A percentile compares a stretch with the other conserved stretches of the same genome.
Conservation (phyloP, 1,284 basidiomycete species). For the Sanghuangporus weigelae region DNA sequence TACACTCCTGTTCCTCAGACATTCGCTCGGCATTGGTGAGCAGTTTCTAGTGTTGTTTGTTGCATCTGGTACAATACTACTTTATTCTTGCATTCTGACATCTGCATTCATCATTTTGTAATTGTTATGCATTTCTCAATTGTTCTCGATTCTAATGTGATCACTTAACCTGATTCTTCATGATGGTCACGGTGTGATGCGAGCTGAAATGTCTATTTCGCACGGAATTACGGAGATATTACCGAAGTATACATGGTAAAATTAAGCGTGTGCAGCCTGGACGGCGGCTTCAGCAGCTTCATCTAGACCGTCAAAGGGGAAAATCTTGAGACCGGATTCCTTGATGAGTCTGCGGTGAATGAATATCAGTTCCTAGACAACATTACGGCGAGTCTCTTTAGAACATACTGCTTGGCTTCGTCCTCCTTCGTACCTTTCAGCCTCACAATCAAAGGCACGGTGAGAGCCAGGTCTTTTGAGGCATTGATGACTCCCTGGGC, state of each 20-base stretch:
- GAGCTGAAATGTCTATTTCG: neutral
- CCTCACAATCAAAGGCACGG: conserved; percentile 88
- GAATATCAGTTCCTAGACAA: conserved; percentile 6
- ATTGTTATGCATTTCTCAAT: conserved; percentile 23
- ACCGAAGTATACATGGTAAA: neutral
- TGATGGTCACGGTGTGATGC: neutral
- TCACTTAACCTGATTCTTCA: neutral
- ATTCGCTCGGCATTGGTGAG: conserved; percentile 32
- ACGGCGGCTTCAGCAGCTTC: conserved; percentile 85
- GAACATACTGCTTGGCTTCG: conserved; percentile 87
- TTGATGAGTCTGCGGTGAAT: conserved; percentile 70
- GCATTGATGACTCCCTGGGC: conserved; percentile 98
- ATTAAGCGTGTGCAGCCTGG: conserved; percentile 50
- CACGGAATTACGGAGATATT: neutral
- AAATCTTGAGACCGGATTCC: conserved; percentile 90
- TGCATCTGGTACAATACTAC: conserved; percentile 20
- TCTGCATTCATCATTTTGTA: conserved; percentile 21
- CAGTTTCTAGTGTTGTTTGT: conserved; percentile 7
- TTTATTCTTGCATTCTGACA: conserved; percentile 3
- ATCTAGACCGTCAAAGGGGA: conserved; percentile 82
- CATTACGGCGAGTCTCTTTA: neutral
- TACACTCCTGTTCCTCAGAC: conserved; percentile 31
- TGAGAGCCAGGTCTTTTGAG: conserved; percentile 84
- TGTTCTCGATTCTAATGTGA: neutral
- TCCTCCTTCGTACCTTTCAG: conserved; percentile 96